Evolutionary conservation across 257 asterid genomes (phyloP).

Genomic region (Galeopsis tetrahit): DNA sequence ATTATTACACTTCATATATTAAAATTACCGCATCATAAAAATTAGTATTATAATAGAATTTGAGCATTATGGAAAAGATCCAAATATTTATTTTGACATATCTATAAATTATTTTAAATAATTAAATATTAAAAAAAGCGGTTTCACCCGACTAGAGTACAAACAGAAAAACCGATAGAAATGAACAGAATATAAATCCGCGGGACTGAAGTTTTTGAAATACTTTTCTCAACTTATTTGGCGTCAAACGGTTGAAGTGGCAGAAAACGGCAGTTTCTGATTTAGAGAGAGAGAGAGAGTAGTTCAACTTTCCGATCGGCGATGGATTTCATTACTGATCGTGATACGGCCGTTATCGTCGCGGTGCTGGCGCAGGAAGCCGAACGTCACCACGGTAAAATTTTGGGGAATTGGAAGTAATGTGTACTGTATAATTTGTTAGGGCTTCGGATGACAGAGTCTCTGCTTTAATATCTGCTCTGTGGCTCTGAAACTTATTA

Average conservation of each 20-base stretch:
- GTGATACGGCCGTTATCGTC: background rate
- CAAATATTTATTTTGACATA: no score
- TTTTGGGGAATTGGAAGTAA: background rate
- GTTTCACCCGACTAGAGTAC: no score
- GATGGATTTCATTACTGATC: background rate
- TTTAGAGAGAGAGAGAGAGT: background rate
- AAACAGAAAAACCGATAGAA: no score
- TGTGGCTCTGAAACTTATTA: background rate
- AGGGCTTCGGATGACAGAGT: background rate
- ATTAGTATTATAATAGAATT: no score
- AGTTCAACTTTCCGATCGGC: no score
- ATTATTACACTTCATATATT: no score
- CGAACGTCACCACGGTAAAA: background rate
- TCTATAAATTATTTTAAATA: no score
- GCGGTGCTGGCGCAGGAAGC: background rate
- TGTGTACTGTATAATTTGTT: background rate
- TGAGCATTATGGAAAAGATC: no score
- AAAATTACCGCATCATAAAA: no score
- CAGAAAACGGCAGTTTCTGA: background rate
- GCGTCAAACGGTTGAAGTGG: background rate
- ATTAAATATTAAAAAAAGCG: no score
- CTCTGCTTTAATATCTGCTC: background rate
- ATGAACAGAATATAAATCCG: no score
- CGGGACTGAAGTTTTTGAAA: background rate
- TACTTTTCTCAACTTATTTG: background rate